These are phyloP conservation scores for Fusarium tuaranense DNA, from an alignment of 2,329 filamentous ascomycete species.

Conservation along the genomic window DNA sequence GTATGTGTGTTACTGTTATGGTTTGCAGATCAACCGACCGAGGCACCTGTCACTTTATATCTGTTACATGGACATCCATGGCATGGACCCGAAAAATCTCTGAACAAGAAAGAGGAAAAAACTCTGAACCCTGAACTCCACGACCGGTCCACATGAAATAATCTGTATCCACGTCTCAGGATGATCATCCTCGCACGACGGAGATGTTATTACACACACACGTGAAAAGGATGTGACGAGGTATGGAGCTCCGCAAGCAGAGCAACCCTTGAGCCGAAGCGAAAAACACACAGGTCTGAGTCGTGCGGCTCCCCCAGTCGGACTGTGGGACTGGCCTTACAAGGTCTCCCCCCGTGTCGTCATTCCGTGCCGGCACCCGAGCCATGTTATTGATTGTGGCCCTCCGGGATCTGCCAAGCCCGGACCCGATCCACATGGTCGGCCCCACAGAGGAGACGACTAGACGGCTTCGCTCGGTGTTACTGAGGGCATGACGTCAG, in stretches of 20 bases:
- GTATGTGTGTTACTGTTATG: constrained; percentile 1
- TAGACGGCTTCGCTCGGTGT: constrained; percentile 33
- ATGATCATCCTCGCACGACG: constrained; percentile 36
- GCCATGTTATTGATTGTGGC: neutral
- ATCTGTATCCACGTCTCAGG: constrained; percentile 24
- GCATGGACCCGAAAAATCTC: neutral
- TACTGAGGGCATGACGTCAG: constrained; percentile 39
- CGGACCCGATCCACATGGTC: constrained; percentile 15
- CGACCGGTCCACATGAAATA: constrained; percentile 19
- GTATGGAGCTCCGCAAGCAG: neutral
- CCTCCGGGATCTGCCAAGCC: constrained; percentile 39
- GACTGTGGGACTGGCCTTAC: neutral
- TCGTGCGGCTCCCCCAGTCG: constrained; percentile 15
- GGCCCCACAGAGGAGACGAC: constrained; percentile 15
- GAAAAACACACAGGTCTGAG: constrained; percentile 13
- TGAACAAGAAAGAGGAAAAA: neutral
- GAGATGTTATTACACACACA: neutral
- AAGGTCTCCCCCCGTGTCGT: constrained; percentile 23
- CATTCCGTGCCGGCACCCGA: constrained; percentile 40
- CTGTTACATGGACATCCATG: neutral
- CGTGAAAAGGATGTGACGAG: neutral
- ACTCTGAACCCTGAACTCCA: constrained; percentile 21
- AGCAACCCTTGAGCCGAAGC: constrained; percentile 1
- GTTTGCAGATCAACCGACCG: neutral
- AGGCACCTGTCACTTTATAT: constrained; percentile 26